Evolutionary conservation across 2,329 filamentous ascomycete genomes (phyloP), one percentile per base, ranked within the genome.

Genomic region (Neocatenulostroma microsporum): DNA sequence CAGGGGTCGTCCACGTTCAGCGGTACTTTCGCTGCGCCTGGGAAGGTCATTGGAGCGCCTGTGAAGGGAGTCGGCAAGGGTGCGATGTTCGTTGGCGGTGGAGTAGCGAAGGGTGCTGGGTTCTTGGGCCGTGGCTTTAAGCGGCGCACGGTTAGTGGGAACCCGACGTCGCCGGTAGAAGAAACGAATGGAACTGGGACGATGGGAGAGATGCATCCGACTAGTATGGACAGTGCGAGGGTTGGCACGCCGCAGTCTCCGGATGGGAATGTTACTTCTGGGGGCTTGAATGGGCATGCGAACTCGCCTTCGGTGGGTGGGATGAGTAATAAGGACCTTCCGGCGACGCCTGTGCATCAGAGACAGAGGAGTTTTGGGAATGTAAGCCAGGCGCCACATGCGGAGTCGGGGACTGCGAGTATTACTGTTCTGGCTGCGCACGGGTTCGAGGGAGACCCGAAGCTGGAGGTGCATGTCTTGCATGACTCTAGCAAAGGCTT

Each of bases 1-100:
- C 85, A 95, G 61, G 91, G 91, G 34, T 91, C 87, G 0, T 87
- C 87, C 1, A 95, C 89, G 1, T 94, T 98, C 67, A 81, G 82
- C 1, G 88, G 88, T 21, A 94, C 87, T 1, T 95, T 96, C 58
- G 82, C 80, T 4, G 73, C 80, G 1, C 86, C 91, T 5, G 84
- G 84, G 31, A 88, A 88, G 63, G 87, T 98, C 41, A 84, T 96
- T 18, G 89, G 89, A 24, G 91, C 82, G 13, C 93, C 91, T n/a
- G 81, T 98, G 62, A 96, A 96, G 66, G 88, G 87, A 26, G 80
- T 83, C 23, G 84, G 84, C 20, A 82, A 79, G 40, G 88, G 86
- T 25, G 82, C 74, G 11, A 78, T 76, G 2, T 73, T 66, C 14
- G 77, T 85, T 2, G 82, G 82, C 15, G 83, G 85, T 2, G 81